Conservation (phyloP, 345 rosid species). For the Dipteronia dyeriana region DNA sequence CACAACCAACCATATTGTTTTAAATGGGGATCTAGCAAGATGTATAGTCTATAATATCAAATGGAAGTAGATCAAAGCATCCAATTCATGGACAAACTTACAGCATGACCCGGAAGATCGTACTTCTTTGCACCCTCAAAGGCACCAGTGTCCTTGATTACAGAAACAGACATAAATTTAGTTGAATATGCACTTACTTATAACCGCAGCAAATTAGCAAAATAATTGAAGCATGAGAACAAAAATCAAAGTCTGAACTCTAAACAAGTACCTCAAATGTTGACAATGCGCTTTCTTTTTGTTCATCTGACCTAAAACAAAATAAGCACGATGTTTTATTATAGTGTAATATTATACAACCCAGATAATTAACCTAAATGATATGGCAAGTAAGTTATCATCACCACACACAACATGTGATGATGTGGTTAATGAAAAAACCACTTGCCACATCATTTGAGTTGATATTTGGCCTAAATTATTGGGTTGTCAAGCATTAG, state of each 20-base stretch:
- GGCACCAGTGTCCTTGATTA: constrained; percentile 47
- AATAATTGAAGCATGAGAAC: not conserved
- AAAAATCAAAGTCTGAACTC: not conserved
- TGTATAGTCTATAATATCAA: not conserved
- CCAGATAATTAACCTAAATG: no score
- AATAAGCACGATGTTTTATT: not conserved
- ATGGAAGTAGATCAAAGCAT: not conserved
- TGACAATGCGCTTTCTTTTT: constrained; percentile 29
- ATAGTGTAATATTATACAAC: no score
- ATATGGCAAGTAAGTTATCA: no score
- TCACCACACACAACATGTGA: no score
- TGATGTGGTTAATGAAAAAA: no score
- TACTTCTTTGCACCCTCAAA: constrained; percentile 49
- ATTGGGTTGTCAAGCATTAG: no score
- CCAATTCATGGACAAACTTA: constrained; percentile 36
- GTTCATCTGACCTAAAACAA: constrained; percentile 39
- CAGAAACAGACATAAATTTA: constrained; percentile 14
- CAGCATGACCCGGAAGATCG: constrained; percentile 83
- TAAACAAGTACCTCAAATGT: constrained; percentile 42
- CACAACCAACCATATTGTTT: not conserved
- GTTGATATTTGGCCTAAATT: no score
- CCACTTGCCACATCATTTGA: no score
- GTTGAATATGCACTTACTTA: not conserved
- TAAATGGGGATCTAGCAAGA: not conserved
- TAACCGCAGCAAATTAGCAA: not conserved